Evolutionary conservation across 2,329 filamentous ascomycete species (phyloP).

Genomic region (Endocalyx cinctus): DNA sequence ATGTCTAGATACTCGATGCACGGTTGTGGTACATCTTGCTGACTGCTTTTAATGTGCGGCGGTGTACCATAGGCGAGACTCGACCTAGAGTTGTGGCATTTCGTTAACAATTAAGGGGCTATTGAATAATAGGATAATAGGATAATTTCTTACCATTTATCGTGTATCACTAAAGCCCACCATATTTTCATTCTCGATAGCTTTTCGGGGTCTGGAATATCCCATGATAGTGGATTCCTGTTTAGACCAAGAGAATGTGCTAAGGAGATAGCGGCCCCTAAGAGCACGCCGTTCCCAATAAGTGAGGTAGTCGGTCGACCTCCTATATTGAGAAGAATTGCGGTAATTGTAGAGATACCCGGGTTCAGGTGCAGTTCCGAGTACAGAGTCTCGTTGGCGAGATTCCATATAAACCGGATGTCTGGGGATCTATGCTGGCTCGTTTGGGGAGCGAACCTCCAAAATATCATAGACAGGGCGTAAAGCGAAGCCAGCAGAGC

Average conservation of each 20-base stretch:
- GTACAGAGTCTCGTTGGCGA: constrained; percentile 55
- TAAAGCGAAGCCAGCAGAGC: constrained; percentile 54
- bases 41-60: constrained; percentile 37
- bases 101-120: too few species aligned
- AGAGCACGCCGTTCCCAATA: constrained; percentile 49
- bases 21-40: constrained; percentile 46
- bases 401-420: constrained; percentile 57
- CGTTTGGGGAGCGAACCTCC: constrained; percentile 44
- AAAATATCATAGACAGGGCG: constrained; percentile 54
- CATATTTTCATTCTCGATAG: constrained; percentile 47
- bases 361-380: constrained; percentile 56
- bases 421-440: constrained; percentile 48
- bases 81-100: constrained; percentile 34
- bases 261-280: constrained; percentile 47
- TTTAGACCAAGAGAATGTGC: constrained; percentile 52
- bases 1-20: constrained; percentile 28
- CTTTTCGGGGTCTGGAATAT: constrained; percentile 47
- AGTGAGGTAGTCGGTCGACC: constrained; percentile 57
- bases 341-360: constrained; percentile 53
- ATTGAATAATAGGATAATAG: neutral
- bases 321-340: constrained; percentile 54
- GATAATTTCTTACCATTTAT: constrained; percentile 43
- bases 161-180: constrained; percentile 52
- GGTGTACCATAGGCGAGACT: constrained; percentile 51
- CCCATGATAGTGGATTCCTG: constrained; percentile 47